Conservation (phyloP, 78 protist genomes). For the Dictyostelium intermedium region DNA sequence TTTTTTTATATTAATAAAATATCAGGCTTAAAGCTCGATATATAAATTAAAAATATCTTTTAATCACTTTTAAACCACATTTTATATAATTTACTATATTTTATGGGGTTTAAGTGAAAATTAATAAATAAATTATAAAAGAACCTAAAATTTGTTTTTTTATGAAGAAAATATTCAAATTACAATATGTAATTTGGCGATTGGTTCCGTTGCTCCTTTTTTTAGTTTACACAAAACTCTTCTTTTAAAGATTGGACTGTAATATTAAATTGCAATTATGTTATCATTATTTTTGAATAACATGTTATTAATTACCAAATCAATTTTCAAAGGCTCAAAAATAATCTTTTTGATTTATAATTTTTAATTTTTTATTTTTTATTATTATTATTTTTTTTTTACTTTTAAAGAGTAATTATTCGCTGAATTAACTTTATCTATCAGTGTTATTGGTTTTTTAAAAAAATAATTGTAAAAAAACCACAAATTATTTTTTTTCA, state of each 20-base stretch:
- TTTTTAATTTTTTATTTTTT: too few species aligned
- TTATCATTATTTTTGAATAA: not conserved
- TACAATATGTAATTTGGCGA: not conserved
- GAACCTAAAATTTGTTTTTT: too few species aligned
- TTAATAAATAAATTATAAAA: too few species aligned
- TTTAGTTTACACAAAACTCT: not conserved
- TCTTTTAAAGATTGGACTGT: not conserved
- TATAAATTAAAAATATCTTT: not conserved
- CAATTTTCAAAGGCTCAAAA: not conserved
- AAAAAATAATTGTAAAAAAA: not conserved
- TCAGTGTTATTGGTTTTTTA: too few species aligned
- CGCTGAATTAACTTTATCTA: not conserved
- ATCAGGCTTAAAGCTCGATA: not conserved
- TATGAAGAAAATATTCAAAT: not conserved
- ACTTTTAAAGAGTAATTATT: not conserved
- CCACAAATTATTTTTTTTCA: not conserved
- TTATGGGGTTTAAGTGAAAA: not conserved
- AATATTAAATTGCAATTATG: not conserved
- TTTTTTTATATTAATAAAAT: too few species aligned
- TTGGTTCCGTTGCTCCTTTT: not conserved
- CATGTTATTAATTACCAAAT: too few species aligned
- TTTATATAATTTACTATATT: too few species aligned
- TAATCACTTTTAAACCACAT: not conserved
- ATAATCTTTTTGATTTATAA: too few species aligned
- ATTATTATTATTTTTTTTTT: too few species aligned